These are phyloP conservation scores for Komagataella pastoris DNA, from an alignment of 805 yeast genomes.

Conservation along the genomic window DNA sequence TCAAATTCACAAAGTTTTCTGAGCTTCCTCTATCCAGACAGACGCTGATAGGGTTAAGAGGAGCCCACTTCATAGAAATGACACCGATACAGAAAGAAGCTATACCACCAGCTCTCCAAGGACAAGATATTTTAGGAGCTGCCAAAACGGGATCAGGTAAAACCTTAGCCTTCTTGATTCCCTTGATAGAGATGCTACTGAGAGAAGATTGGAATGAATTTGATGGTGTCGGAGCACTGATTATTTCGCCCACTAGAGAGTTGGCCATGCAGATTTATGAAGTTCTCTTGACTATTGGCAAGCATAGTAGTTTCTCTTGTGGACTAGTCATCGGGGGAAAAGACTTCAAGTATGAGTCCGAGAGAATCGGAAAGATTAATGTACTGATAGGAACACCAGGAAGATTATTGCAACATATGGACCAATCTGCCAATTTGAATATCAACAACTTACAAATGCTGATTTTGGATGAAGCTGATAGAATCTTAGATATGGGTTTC, in stretches of 20 bases:
- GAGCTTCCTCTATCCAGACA: slow-evolving; percentile 65
- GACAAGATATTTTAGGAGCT: slow-evolving; percentile 72
- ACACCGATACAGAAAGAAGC: slow-evolving; percentile 82
- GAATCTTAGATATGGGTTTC: slow-evolving; percentile 91
- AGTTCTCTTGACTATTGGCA: slow-evolving; percentile 73
- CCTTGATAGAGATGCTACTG: slow-evolving; percentile 58
- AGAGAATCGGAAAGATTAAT: slow-evolving; percentile 66
- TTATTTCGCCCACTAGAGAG: slow-evolving; percentile 88
- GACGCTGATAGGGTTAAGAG: slow-evolving; percentile 61
- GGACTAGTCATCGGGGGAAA: slow-evolving; percentile 93
- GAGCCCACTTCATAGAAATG: slow-evolving; percentile 63
- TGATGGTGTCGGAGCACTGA: slow-evolving; percentile 83
- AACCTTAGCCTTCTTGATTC: slow-evolving; percentile 76
- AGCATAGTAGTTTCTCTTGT: slow-evolving; percentile 63
- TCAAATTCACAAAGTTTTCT: slow-evolving; percentile 36
- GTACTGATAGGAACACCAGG: slow-evolving; percentile 90
- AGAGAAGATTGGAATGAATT: slow-evolving; percentile 64
- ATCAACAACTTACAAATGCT: slow-evolving; percentile 62
- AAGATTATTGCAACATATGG: slow-evolving; percentile 78
- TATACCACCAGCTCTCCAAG: slow-evolving; percentile 64
- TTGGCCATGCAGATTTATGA: slow-evolving; percentile 85
- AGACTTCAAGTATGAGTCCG: slow-evolving; percentile 70
- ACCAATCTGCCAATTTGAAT: slow-evolving; percentile 75
- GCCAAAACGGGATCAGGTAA: slow-evolving; percentile 90
- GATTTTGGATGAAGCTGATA: slow-evolving; percentile 84